Percentiles rank a stretch among this genome's conserved stretches.
Conservation (phyloP, 2,329 filamentous ascomycete genomes). For the Penicillium glabrum region DNA sequence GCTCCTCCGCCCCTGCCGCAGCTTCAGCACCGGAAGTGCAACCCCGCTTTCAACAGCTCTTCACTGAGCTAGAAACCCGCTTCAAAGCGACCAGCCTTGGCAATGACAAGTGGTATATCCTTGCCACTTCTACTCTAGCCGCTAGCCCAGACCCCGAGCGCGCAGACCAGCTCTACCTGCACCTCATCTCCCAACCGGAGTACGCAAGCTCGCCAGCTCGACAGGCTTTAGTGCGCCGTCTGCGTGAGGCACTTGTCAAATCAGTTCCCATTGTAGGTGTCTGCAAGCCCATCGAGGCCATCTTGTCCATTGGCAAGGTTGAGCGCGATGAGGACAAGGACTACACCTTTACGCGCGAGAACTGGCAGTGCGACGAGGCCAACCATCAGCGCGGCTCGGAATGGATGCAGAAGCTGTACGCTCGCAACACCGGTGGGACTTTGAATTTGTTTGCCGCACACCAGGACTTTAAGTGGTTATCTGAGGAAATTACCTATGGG, state of each 20-base stretch:
- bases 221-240: constrained; percentile 36
- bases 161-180: constrained; percentile 55
- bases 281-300: constrained; percentile 62
- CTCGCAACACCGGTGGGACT: constrained; percentile 45
- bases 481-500: constrained; percentile 71
- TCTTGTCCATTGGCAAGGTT: constrained; percentile 55
- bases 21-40: constrained; percentile 17
- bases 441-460: constrained; percentile 33
- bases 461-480: constrained; percentile 65
- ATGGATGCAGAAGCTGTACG: constrained; percentile 60
- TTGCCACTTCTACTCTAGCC: constrained; percentile 45
- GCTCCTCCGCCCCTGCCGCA: constrained; percentile 8
- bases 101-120: constrained; percentile 34
- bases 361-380: constrained; percentile 59
- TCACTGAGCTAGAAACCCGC: constrained; percentile 29
- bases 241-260: constrained; percentile 61
- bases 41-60: constrained; percentile 29
- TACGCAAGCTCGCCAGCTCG: constrained; percentile 31
- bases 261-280: constrained; percentile 59
- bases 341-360: constrained; percentile 53
- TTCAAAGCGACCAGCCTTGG: constrained; percentile 27
- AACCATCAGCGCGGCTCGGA: constrained; percentile 54
- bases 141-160: constrained; percentile 54
- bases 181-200: constrained; percentile 54
- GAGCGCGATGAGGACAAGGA: constrained; percentile 60